phyloP scores from a whole-genome alignment of 2,329 filamentous ascomycete genomes.

The Ascosphaera pollenicola region DNA sequence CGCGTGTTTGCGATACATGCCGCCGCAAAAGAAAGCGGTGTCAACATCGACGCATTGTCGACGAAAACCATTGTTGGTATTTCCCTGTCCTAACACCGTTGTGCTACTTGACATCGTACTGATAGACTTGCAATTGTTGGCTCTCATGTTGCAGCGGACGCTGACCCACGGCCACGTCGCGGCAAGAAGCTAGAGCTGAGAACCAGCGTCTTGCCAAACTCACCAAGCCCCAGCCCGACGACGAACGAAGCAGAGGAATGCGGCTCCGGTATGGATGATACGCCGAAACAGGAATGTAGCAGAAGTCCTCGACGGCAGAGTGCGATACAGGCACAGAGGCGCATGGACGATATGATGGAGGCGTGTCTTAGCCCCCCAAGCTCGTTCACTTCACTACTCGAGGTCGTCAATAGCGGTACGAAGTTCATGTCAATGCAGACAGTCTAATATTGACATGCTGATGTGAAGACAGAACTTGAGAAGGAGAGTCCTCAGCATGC shows the following conservation, averaged over 20 bases:
- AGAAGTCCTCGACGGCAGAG: neutral
- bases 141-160: conserved; percentile 1
- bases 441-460: neutral
- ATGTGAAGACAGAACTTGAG: neutral
- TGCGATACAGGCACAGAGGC: neutral
- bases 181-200: neutral
- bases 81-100: neutral
- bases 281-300: no score
- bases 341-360: neutral
- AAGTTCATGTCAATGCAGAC: neutral
- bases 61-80: conserved; percentile 7
- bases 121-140: neutral
- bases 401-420: neutral
- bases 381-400: neutral
- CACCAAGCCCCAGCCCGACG: no score
- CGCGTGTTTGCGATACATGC: conserved; percentile 7
- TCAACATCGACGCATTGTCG: conserved; percentile 7
- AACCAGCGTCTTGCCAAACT: no score
- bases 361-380: neutral
- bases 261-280: no score
- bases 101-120: neutral
- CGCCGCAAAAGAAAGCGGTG: conserved; percentile 7
- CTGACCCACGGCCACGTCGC: conserved; percentile 2
- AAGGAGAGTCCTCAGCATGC: neutral
- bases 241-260: no score